phyloP scores from a whole-genome alignment of 345 rosid species.

The Bruguiera gymnorhiza region DNA sequence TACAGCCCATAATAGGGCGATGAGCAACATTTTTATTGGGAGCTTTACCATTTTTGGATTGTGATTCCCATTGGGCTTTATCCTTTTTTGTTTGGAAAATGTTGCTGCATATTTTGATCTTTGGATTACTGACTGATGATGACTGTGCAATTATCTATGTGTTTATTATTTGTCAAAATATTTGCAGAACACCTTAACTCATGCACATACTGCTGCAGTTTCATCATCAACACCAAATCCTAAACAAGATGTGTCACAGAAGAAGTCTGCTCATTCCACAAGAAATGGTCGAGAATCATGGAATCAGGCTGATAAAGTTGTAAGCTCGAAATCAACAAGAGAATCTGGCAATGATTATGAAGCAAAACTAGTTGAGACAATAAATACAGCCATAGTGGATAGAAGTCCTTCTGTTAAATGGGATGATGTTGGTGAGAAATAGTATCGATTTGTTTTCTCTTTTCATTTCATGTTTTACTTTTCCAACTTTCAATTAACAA shows the following conservation, averaged over 20 bases:
- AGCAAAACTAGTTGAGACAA: constrained; percentile 78
- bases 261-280: constrained; percentile 32
- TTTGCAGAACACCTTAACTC: constrained; percentile 55
- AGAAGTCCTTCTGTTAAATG: constrained; percentile 92
- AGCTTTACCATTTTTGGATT: neutral
- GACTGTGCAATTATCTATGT: constrained; percentile 4
- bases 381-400: constrained; percentile 83
- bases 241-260: constrained; percentile 35
- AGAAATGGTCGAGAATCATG: constrained; percentile 31
- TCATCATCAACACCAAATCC: constrained; percentile 41
- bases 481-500: neutral
- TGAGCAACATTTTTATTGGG: too few species aligned
- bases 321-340: constrained; percentile 45
- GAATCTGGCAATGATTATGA: constrained; percentile 63
- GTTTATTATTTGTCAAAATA: constrained; percentile 16
- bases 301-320: constrained; percentile 42
- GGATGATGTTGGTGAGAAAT: constrained; percentile 92
- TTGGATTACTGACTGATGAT: neutral
- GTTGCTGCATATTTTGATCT: neutral
- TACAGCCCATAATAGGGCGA: too few species aligned
- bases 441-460: neutral
- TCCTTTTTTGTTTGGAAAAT: neutral
- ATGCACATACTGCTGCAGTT: constrained; percentile 47
- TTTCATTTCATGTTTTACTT: neutral
- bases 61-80: neutral